Evolutionary conservation across 75 land plant genomes (phyloP).

Genomic region (Chamaecyparis obtusa): DNA sequence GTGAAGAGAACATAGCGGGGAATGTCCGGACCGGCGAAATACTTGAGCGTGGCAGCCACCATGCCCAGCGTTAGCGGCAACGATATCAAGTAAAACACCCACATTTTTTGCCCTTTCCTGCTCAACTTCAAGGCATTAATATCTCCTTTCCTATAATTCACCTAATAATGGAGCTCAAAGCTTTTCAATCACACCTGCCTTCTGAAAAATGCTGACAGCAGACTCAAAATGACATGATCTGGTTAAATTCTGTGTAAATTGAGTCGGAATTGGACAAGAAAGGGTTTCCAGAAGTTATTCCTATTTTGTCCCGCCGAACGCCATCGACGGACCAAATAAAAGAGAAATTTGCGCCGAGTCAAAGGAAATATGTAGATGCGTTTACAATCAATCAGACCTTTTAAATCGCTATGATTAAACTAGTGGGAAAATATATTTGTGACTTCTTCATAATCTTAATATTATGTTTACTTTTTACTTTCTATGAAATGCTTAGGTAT

Average conservation of each 20-base stretch:
- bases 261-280: background rate
- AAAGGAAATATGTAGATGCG: background rate
- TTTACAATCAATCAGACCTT: background rate
- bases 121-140: background rate
- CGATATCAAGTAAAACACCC: constrained; percentile 91
- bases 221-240: background rate
- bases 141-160: background rate
- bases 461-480: background rate
- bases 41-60: constrained; percentile 72
- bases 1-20: constrained; percentile 79
- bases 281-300: background rate
- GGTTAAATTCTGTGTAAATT: background rate
- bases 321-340: background rate
- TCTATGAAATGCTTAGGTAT: too few relatives aligned
- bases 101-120: constrained; percentile 42
- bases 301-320: background rate
- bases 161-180: background rate
- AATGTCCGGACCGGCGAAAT: constrained; percentile 91
- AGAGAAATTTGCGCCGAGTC: background rate
- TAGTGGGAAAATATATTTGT: background rate
- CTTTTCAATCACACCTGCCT: background rate
- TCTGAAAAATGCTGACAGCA: background rate
- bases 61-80: constrained; percentile 88
- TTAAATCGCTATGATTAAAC: background rate
- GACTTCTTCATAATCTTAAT: background rate